Percentiles rank a stretch among this genome's conserved stretches.
Evolutionary conservation across 2,329 filamentous ascomycete genomes (phyloP).

Genomic region (Cladosporium austrohemisphaericum): DNA sequence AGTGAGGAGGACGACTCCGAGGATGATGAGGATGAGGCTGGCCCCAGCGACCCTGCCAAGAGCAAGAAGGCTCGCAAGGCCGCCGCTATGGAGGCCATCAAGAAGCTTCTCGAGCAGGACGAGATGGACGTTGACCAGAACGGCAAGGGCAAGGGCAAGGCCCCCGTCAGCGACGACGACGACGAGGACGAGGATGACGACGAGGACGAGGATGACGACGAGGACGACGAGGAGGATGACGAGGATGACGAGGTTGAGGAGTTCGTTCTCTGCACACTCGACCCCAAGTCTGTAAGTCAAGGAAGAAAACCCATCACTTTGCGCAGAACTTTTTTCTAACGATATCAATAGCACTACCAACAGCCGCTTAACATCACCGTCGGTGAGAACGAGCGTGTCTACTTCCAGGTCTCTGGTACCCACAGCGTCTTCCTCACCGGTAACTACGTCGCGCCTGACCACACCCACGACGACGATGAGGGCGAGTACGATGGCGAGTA

Average conservation of each 20-base stretch:
- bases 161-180: conserved; percentile 51
- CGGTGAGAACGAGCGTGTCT: conserved; percentile 81
- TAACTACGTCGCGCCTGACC: conserved; percentile 80
- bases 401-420: conserved; percentile 86
- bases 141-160: conserved; percentile 69
- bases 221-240: conserved; percentile 50
- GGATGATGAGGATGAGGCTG: conserved; percentile 74
- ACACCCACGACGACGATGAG: conserved; percentile 55
- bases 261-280: conserved; percentile 91
- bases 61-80: conserved; percentile 79
- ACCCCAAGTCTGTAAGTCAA: conserved; percentile 75
- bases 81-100: conserved; percentile 72
- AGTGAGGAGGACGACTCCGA: conserved; percentile 48
- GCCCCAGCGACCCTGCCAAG: conserved; percentile 86
- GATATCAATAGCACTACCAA: conserved; percentile 72
- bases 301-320: background rate
- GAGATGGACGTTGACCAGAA: conserved; percentile 70
- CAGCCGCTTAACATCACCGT: conserved; percentile 92
- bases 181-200: conserved; percentile 47
- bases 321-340: conserved; percentile 27
- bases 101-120: conserved; percentile 59
- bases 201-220: conserved; percentile 51
- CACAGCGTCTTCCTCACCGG: conserved; percentile 90
- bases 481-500: conserved; percentile 63
- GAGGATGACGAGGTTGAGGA: conserved; percentile 72